Evolutionary conservation across 306 rosid genomes (phyloP).

Genomic region (Hippophae gyantsensis): DNA sequence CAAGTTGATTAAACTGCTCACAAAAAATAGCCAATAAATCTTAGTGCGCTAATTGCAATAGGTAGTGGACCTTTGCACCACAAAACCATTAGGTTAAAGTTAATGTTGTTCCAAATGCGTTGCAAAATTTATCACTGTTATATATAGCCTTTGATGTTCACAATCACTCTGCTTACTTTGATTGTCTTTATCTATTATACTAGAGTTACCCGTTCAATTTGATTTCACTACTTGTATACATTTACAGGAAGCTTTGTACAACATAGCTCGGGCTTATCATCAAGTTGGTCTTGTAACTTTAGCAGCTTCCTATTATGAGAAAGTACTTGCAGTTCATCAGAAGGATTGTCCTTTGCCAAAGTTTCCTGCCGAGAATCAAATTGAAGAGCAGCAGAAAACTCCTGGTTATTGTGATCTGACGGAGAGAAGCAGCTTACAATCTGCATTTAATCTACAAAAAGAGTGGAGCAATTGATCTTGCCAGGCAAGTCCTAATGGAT

Average conservation of each 20-base stretch:
- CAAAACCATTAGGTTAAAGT: too few species aligned
- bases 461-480: conserved; percentile 86
- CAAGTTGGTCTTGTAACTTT: conserved; percentile 73
- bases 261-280: conserved; percentile 74
- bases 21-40: too few species aligned
- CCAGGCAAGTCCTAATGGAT: conserved; percentile 71
- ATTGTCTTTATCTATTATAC: not conserved
- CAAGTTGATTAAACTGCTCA: too few species aligned
- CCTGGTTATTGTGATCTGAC: conserved; percentile 67
- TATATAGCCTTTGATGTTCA: not conserved
- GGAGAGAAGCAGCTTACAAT: conserved; percentile 82
- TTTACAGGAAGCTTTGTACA: conserved; percentile 61
- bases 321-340: conserved; percentile 52
- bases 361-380: conserved; percentile 47
- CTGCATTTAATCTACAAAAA: conserved; percentile 73
- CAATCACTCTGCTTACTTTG: not conserved
- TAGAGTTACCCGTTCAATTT: not conserved
- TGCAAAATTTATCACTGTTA: not conserved
- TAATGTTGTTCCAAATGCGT: too few species aligned
- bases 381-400: conserved; percentile 22
- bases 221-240: not conserved
- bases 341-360: conserved; percentile 62
- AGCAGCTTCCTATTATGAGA: conserved; percentile 58
- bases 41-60: too few species aligned
- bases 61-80: too few species aligned